phyloP scores from a whole-genome alignment of 352 stramenopile genomes.

The Phytopythium ostracodes region DNA sequence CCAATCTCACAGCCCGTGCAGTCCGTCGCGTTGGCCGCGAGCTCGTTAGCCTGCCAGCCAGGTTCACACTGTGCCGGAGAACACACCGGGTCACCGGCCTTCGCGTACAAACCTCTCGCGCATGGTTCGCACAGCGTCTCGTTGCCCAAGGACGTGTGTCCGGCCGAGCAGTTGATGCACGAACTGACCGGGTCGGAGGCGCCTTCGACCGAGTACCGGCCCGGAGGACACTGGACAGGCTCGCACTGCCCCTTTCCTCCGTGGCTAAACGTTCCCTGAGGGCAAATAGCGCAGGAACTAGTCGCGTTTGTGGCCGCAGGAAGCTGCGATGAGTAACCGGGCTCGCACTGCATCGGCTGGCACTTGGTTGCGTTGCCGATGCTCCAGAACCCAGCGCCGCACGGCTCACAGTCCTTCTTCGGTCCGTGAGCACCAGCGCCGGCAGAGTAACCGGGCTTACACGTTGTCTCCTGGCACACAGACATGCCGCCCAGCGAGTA shows the following conservation, averaged over 20 bases:
- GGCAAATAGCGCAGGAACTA: conserved; percentile 26
- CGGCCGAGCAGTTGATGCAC: conserved; percentile 26
- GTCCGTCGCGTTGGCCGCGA: conserved; percentile 33
- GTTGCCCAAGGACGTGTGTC: conserved; percentile 35
- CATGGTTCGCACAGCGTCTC: conserved; percentile 28
- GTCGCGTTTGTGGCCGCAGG: conserved; percentile 22
- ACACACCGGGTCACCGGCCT: conserved; percentile 17
- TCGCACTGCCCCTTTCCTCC: conserved; percentile 30
- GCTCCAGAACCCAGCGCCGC: conserved; percentile 30
- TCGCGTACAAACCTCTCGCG: conserved; percentile 23
- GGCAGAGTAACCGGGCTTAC: conserved; percentile 26
- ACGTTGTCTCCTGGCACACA: conserved; percentile 25
- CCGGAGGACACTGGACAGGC: conserved; percentile 23
- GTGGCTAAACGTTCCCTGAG: conserved; percentile 24
- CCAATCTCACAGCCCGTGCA: conserved; percentile 42
- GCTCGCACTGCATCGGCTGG: conserved; percentile 17
- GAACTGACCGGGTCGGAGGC: conserved; percentile 21
- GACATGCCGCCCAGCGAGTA: conserved; percentile 35
- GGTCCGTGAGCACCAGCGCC: conserved; percentile 20
- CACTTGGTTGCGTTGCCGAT: conserved; percentile 24
- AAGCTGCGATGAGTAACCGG: conserved; percentile 21
- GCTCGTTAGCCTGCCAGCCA: conserved; percentile 33
- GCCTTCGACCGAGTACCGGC: conserved; percentile 21
- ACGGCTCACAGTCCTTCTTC: conserved; percentile 35
- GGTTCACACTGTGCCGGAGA: conserved; percentile 25